These are phyloP conservation scores for Blepharisma undulans DNA, from an alignment of 169 alveolate genomes.

Conservation along the genomic window DNA sequence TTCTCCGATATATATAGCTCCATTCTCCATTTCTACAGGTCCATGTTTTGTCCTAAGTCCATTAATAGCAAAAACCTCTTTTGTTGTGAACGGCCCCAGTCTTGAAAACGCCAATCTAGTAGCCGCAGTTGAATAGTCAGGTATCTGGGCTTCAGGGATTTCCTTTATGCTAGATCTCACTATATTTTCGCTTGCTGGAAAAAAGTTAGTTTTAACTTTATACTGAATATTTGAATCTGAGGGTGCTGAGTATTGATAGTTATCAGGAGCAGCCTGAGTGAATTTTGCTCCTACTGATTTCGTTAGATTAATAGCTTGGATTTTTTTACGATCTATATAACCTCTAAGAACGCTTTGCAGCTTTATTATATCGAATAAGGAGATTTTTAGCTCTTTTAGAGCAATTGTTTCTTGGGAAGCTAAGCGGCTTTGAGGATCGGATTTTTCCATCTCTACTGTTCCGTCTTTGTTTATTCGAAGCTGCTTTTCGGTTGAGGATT, in stretches of 20 bases:
- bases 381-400: background rate
- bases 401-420: background rate
- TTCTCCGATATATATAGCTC: constrained; percentile 65
- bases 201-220: background rate
- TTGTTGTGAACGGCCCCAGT: background rate
- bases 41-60: background rate
- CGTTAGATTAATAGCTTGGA: background rate
- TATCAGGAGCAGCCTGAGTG: background rate
- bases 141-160: background rate
- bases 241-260: background rate
- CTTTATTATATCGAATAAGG: background rate
- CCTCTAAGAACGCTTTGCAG: constrained; percentile 24
- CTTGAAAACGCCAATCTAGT: background rate
- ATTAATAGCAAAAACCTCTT: background rate
- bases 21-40: constrained; percentile 47
- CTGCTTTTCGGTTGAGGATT: background rate
- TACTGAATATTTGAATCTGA: background rate
- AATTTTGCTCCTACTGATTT: background rate
- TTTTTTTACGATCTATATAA: background rate
- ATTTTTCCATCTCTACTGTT: background rate
- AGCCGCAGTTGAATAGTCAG: constrained; percentile 19
- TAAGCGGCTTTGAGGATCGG: background rate
- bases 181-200: background rate
- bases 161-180: background rate
- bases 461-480: background rate